Evolutionary conservation across 2,329 filamentous ascomycete genomes (phyloP).

Genomic region (Colletotrichum euphorbiae): DNA sequence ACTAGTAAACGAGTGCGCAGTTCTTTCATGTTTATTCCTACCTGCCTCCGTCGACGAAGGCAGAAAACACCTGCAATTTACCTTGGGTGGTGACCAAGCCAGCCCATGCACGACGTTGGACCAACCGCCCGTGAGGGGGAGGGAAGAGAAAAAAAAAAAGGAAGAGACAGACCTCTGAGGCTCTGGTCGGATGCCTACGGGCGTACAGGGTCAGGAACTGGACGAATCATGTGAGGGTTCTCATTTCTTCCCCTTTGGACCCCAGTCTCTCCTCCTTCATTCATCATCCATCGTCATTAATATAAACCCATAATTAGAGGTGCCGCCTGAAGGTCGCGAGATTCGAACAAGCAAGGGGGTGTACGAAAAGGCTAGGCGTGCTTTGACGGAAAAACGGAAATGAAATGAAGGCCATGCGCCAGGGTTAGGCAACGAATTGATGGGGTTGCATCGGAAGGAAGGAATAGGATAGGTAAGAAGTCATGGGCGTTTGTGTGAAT

Average conservation of each 20-base stretch:
- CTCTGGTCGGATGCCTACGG: slow-evolving; percentile 8
- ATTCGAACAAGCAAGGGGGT: not conserved
- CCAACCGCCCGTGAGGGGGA: not conserved
- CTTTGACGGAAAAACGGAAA: too few relatives aligned
- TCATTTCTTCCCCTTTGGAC: slow-evolving; percentile 8
- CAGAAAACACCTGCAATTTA: slow-evolving; percentile 14
- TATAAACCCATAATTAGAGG: not conserved
- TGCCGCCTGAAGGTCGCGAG: not conserved
- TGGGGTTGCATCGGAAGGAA: too few relatives aligned
- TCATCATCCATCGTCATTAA: not conserved
- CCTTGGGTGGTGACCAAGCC: not conserved
- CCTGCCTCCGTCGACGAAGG: not conserved
- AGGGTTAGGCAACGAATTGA: too few relatives aligned
- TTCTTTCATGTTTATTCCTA: not conserved
- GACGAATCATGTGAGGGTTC: slow-evolving; percentile 1
- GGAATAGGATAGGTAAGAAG: too few relatives aligned
- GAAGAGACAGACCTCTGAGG: not conserved
- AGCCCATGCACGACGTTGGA: slow-evolving; percentile 15
- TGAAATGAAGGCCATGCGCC: too few relatives aligned
- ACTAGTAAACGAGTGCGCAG: not conserved
- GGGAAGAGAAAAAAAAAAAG: not conserved
- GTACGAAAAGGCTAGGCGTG: not conserved
- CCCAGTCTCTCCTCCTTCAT: not conserved
- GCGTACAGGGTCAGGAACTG: not conserved
- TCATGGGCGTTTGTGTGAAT: too few relatives aligned